Base-by-base conservation (phyloP, 371 early-diverging fungal species). In the Gilbertella persicaria region DNA sequence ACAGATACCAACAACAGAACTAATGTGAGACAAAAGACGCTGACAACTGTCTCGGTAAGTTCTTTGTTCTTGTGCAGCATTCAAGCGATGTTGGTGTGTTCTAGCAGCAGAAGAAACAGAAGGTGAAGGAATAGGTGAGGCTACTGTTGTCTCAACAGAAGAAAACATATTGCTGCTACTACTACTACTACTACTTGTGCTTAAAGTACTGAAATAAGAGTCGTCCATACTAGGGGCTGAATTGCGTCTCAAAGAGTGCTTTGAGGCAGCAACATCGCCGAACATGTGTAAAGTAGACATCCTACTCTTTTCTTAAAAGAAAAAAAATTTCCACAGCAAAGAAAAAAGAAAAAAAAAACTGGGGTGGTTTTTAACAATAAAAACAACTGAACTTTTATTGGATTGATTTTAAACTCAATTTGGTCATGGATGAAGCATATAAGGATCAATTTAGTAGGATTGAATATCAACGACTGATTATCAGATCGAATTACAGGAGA, bases 31-130 rank as follows among this genome's bases (percentile, higher is more conserved):
- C 61, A 83, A 73, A 39, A 90, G 69, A n/a, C 84, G 80, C 36
- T 83, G 82, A 64, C 86, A 83, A 57, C 86, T 88, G 60, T 87
- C 86, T 9, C 81, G 82, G 62, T 85, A 90, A 44, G 80, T 67
- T 25, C 83, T 81, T 60, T 88, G 87, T 50, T 81, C 80, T 38
- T 78, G 79, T 14, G 73, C 75, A 26, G 75, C 75, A 52, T 72
- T 70, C 24, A 78, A 23, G 30, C 75, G 58, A 29, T 73, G 71
- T 28, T 74, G 79, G 21, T 71, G 71, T 16, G 71, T 73, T 30
- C 66, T 63, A 25, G 63, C 58, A 16, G 63, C 60, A 41, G 64
- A 50, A 21, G 64, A 45, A 2, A 57, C 43, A 4, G 66, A 46
- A 13, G 67, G 58, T 10, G 69, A 64, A 5, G 69, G 64, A 10